Percentiles rank a stretch among this genome's conserved stretches.
Evolutionary conservation across 495 filamentous ascomycete species (phyloP).

Genomic region (Letharia lupina): DNA sequence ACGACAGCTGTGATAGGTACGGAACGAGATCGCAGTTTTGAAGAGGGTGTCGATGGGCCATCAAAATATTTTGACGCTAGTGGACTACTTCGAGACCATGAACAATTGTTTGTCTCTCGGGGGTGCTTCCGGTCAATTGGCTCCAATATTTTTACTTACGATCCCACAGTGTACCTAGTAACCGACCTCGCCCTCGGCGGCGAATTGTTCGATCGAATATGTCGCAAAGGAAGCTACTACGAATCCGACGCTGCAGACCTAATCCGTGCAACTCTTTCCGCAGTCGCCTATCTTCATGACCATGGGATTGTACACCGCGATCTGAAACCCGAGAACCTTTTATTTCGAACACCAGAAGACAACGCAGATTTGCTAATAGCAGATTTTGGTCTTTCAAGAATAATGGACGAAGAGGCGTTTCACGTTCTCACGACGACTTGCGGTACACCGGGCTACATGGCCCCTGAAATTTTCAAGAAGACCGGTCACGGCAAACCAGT

Average conservation of each 20-base stretch:
- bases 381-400: slow-evolving; percentile 86
- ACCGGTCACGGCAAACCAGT: slow-evolving; percentile 71
- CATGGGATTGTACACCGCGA: slow-evolving; percentile 96
- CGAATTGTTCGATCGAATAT: slow-evolving; percentile 97
- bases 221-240: slow-evolving; percentile 95
- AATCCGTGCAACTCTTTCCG: slow-evolving; percentile 87
- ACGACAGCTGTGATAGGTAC: slow-evolving; percentile 51
- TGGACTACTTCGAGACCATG: slow-evolving; percentile 99
- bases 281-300: slow-evolving; percentile 97
- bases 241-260: slow-evolving; percentile 93
- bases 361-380: slow-evolving; percentile 76
- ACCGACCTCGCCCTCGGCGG: slow-evolving; percentile 95
- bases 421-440: slow-evolving; percentile 96
- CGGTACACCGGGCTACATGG: slow-evolving; percentile 96
- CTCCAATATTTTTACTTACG: background rate
- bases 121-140: background rate
- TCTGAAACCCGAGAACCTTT: slow-evolving; percentile 49
- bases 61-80: slow-evolving; percentile 92
- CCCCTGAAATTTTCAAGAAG: slow-evolving; percentile 75
- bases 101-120: slow-evolving; percentile 62
- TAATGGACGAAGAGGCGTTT: slow-evolving; percentile 99
- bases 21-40: slow-evolving; percentile 95
- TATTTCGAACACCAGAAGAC: slow-evolving; percentile 50
- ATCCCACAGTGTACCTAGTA: slow-evolving; percentile 74
- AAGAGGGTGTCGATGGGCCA: slow-evolving; percentile 97